phyloP scores from a whole-genome alignment of 495 filamentous ascomycete genomes.

The Penicillium lividum region DNA sequence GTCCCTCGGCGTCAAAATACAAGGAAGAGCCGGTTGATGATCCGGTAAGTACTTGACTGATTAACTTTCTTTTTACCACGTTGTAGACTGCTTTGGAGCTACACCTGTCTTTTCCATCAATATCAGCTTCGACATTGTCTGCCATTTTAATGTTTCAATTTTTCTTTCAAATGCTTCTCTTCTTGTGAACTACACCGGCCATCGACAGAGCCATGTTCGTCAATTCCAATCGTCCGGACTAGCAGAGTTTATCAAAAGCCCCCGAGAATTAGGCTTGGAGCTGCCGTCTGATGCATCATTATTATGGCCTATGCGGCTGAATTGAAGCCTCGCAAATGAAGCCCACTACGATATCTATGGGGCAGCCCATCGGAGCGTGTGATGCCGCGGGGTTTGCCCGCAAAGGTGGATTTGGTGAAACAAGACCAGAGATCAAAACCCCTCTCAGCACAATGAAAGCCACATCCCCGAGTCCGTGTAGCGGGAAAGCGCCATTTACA shows the following conservation, averaged over 20 bases:
- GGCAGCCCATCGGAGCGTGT: background rate
- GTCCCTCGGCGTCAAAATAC: constrained; percentile 42
- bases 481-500: constrained; percentile 6
- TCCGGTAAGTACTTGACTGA: constrained; percentile 37
- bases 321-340: background rate
- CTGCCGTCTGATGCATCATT: background rate
- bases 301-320: constrained; percentile 2
- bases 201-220: background rate
- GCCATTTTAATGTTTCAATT: constrained; percentile 11
- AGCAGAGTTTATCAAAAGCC: background rate
- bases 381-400: background rate
- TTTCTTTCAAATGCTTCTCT: constrained; percentile 11
- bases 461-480: constrained; percentile 8
- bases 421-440: background rate
- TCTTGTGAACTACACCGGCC: too few relatives aligned
- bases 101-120: constrained; percentile 21
- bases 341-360: background rate
- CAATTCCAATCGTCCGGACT: background rate
- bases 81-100: constrained; percentile 14
- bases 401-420: background rate
- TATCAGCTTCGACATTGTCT: constrained; percentile 18
- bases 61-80: constrained; percentile 10
- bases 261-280: background rate
- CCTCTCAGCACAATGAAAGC: constrained; percentile 14
- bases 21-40: constrained; percentile 46